Base-by-base conservation (phyloP, 2,329 filamentous ascomycete species). In the Colletotrichum chrysophilum region DNA sequence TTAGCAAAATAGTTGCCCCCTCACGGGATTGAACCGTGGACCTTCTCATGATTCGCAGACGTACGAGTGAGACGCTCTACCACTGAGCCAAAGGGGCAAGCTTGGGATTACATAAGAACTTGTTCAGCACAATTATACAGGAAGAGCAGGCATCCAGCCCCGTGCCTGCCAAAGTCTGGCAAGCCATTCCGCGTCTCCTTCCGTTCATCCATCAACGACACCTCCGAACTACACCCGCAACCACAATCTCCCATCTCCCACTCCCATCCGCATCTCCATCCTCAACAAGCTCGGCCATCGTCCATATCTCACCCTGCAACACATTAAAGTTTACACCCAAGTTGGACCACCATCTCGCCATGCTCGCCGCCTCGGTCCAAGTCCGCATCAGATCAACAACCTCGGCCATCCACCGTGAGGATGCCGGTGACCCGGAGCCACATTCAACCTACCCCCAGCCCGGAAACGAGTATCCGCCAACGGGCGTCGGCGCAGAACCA, bases 1-100 rank as follows among this genome's bases (percentile, higher is more conserved):
- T 10, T 0, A 24, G 21, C 55, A 69, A 61, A 69, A 69, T 1
- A 0, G 10, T 5, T 75, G 73, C 69, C 73, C 62, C 69, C 73
- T 72, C 73, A 73, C 73, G 73, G 73, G 73, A 75, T 75, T 72
- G 73, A 75, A 75, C 73, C 73, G 73, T 75, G 73, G 73, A 75
- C 73, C 73, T 75, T 75, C 73, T 70, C 73, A 75, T 75, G 7
- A 8, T 1, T 3, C 12, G 56, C 14, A 30, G 3, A 0, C 3
- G 24, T 75, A 75, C 73, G 73, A 75, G 73, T 75, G 73, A 70
- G 73, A 75, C 73, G 73, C 73, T 75, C 73, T 75, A 75, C 73
- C 73, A 75, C 73, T 75, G 73, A 75, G 73, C 73, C 43, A 75
- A 72, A 72, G 61, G 67, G 72, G 72, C 72, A 5, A 3, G 8